Conservation (phyloP, 805 yeast genomes). For the Wickerhamiella domercqiae region DNA sequence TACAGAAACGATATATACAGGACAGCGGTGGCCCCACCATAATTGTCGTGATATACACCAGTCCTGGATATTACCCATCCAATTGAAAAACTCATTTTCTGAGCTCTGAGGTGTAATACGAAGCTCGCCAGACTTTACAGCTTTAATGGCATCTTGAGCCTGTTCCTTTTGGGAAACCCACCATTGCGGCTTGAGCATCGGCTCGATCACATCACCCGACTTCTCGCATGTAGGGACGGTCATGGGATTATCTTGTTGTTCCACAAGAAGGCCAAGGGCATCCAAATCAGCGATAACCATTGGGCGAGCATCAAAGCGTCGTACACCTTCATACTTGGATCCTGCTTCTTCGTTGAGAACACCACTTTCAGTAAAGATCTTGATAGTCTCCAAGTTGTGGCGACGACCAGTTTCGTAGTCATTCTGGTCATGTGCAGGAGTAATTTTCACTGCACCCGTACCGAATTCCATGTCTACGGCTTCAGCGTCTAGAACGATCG, state of each 20-base stretch:
- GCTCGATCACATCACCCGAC: constrained; percentile 95
- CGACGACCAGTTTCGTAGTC: constrained; percentile 96
- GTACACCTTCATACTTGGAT: constrained; percentile 67
- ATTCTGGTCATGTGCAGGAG: constrained; percentile 96
- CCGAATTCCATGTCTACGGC: constrained; percentile 99
- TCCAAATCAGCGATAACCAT: constrained; percentile 68
- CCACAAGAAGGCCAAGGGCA: constrained; percentile 59
- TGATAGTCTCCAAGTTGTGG: constrained; percentile 72
- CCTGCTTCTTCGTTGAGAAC: constrained; percentile 83
- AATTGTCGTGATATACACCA: constrained; percentile 96
- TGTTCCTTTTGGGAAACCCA: constrained; percentile 87
- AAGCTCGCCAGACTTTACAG: constrained; percentile 68
- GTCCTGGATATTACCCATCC: constrained; percentile 94
- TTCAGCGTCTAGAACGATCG: constrained; percentile 77
- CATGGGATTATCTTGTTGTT: constrained; percentile 91
- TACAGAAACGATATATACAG: constrained; percentile 73
- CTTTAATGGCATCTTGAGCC: constrained; percentile 77
- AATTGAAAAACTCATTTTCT: constrained; percentile 83
- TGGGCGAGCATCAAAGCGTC: constrained; percentile 87
- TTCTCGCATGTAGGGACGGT: constrained; percentile 85
- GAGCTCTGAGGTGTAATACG: constrained; percentile 77
- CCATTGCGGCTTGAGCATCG: constrained; percentile 97
- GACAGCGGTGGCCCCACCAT: constrained; percentile 98
- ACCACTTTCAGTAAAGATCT: constrained; percentile 88
- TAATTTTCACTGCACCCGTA: constrained; percentile 98